A percentile compares a stretch with the other conserved stretches of the same genome.
These are phyloP conservation scores for Dactylellina sp. DNA, from an alignment of 2,329 filamentous ascomycete genomes.

Conservation along the genomic window DNA sequence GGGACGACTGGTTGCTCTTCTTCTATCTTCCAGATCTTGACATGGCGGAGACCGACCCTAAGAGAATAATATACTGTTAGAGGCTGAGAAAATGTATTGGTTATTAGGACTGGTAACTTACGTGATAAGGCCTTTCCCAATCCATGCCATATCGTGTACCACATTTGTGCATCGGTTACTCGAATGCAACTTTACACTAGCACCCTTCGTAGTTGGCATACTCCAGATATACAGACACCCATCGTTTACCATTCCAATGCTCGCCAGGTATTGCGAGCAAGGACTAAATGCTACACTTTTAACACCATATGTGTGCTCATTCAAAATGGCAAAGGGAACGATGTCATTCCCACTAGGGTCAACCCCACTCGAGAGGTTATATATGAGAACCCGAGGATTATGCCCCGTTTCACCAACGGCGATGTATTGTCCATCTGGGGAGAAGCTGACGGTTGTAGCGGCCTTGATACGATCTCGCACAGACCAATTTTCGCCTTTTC, in stretches of 20 bases:
- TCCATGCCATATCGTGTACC: slow-evolving; percentile 88
- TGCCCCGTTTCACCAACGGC: slow-evolving; percentile 96
- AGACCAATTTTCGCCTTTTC: slow-evolving; percentile 81
- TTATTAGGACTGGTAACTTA: slow-evolving; percentile 10
- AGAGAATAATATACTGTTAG: slow-evolving; percentile 57
- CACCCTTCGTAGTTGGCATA: slow-evolving; percentile 63
- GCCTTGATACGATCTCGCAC: slow-evolving; percentile 94
- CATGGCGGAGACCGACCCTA: slow-evolving; percentile 82
- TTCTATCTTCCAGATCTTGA: slow-evolving; percentile 92
- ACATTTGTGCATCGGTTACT: slow-evolving; percentile 94
- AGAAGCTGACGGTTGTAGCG: slow-evolving; percentile 88
- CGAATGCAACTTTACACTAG: slow-evolving; percentile 76
- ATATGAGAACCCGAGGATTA: slow-evolving; percentile 88
- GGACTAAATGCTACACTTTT: slow-evolving; percentile 88
- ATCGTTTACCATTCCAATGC: slow-evolving; percentile 88
- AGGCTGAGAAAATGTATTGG: neutral
- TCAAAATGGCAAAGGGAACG: slow-evolving; percentile 80
- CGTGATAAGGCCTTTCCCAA: slow-evolving; percentile 84
- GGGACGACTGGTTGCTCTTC: slow-evolving; percentile 69
- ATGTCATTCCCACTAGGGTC: slow-evolving; percentile 80
- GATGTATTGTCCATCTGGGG: slow-evolving; percentile 84
- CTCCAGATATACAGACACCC: slow-evolving; percentile 94
- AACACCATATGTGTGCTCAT: slow-evolving; percentile 90
- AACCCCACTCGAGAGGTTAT: slow-evolving; percentile 73
- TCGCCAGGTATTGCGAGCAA: slow-evolving; percentile 86